Conservation (phyloP, 768 basidiomycete genomes). For the Mycena sanguinolenta region DNA sequence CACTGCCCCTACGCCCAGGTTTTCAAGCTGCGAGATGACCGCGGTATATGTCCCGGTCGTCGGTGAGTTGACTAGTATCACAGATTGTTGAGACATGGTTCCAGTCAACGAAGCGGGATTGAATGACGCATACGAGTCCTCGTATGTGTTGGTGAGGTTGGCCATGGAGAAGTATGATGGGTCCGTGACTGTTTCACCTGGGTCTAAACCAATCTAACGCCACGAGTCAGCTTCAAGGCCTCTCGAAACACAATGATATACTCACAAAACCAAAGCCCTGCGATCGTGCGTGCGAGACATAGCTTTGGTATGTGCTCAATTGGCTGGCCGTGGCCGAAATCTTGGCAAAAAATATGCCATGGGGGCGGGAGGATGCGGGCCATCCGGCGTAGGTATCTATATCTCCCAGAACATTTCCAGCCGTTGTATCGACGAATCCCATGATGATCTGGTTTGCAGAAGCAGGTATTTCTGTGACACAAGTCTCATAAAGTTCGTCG, state of each 20-base stretch:
- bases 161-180: conserved; percentile 22
- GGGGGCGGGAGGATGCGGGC: too few relatives aligned
- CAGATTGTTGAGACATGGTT: conserved; percentile 30
- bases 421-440: too few relatives aligned
- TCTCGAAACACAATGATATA: background rate
- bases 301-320: conserved; percentile 17
- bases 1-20: too few relatives aligned
- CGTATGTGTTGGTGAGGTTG: conserved; percentile 33
- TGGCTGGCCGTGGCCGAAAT: conserved; percentile 13
- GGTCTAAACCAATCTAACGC: conserved; percentile 23
- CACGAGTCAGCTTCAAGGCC: background rate
- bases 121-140: too few relatives aligned
- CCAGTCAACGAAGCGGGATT: conserved; percentile 20
- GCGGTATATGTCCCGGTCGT: conserved; percentile 6
- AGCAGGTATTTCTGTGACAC: too few relatives aligned
- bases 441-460: too few relatives aligned
- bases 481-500: too few relatives aligned
- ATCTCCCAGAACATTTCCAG: too few relatives aligned
- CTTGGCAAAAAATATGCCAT: conserved; percentile 26
- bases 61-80: background rate
- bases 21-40: conserved; percentile 25
- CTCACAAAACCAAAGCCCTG: conserved; percentile 31
- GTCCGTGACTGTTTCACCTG: conserved; percentile 7
- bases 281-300: conserved; percentile 23
- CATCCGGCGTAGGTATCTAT: too few relatives aligned